Base-by-base conservation (phyloP, 1,284 basidiomycete genomes). In the Pholiota adiposa region DNA sequence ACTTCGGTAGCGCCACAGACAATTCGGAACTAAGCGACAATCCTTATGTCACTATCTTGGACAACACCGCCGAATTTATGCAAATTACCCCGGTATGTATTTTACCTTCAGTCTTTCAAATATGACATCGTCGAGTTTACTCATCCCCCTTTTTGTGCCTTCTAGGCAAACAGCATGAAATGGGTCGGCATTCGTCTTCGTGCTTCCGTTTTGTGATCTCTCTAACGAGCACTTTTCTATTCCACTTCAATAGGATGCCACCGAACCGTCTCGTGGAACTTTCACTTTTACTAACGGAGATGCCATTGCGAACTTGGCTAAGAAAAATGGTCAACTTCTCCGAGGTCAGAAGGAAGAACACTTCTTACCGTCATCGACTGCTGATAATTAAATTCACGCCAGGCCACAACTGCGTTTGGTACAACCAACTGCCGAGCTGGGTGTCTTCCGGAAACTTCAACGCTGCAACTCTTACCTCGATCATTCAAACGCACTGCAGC, bases 1-100 rank as follows among this genome's bases (percentile, higher is more conserved):
- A 87, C 73, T 83, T 87, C 57, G 85, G 85, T 29, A 77, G 80
- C 16, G 85, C 85, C 16, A 85, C 83, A 0, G 83, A 85, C 69
- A 86, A 86, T 66, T 74, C 76, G 4, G 82, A 85, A 65, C 71
- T 85, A 29, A 76, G 69, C 2, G 79, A 86, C 62, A 63, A 69
- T 0, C 63, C 79, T 7, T 87, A 85, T 65, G 70, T 77, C 14
- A 69, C 72, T 9, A 67, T 69, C 31, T 71, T 84, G 54, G 73
- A 73, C 61, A 75, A 83, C 64, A 75, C 70, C 19, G 65, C 70
- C 6, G 74, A 79, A 58, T 86, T 85, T 63, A 75, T 75, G 41
- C 80, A 83, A 63, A 71, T 84, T 50, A 85, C 84, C 4, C 76
- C 83, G 1, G 81, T 75, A 54, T 46, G 68, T 54, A 29, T 27